Evolutionary conservation across 1,284 basidiomycete species (phyloP).

Genomic region (Malassezia dermatis): DNA sequence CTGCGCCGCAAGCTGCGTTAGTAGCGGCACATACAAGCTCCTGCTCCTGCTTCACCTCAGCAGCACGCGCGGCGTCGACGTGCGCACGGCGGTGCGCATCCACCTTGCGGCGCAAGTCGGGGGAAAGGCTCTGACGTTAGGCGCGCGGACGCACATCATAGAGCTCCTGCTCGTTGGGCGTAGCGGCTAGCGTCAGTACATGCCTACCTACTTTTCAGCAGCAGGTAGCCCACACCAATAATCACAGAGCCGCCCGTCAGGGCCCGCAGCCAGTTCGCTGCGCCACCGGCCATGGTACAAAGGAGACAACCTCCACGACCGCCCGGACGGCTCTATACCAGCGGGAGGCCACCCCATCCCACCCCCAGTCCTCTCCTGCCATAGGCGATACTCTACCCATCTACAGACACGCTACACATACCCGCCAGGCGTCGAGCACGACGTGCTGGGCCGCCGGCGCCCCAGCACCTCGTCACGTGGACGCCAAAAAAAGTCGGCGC

Average conservation of each 20-base stretch:
- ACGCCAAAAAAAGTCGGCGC: not conserved
- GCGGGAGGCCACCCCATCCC: not conserved
- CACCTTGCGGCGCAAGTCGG: slow-evolving; percentile 12
- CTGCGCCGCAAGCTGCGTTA: slow-evolving; percentile 3
- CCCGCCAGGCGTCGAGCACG: not conserved
- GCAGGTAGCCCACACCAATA: slow-evolving; percentile 3
- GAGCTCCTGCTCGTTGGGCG: slow-evolving; percentile 9
- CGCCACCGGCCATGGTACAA: slow-evolving; percentile 11
- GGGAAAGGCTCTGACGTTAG: slow-evolving; percentile 7
- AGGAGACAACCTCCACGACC: slow-evolving; percentile 10
- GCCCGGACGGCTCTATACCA: not conserved
- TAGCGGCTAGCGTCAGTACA: slow-evolving; percentile 1
- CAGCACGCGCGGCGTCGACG: not conserved
- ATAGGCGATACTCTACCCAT: no score
- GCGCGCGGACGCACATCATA: slow-evolving; percentile 11
- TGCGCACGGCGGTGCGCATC: slow-evolving; percentile 2
- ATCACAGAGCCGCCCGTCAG: slow-evolving; percentile 4
- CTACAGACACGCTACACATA: not conserved
- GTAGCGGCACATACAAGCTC: slow-evolving; percentile 6
- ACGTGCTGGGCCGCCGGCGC: not conserved
- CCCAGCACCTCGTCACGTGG: slow-evolving; percentile 9
- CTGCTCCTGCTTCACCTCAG: not conserved
- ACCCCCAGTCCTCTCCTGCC: not conserved
- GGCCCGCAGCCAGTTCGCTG: slow-evolving; percentile 14
- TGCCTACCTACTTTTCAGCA: slow-evolving; percentile 9